Evolutionary conservation across 768 basidiomycete species (phyloP), one percentile per base, ranked within the genome.

Genomic region (Clavulina sp.): DNA sequence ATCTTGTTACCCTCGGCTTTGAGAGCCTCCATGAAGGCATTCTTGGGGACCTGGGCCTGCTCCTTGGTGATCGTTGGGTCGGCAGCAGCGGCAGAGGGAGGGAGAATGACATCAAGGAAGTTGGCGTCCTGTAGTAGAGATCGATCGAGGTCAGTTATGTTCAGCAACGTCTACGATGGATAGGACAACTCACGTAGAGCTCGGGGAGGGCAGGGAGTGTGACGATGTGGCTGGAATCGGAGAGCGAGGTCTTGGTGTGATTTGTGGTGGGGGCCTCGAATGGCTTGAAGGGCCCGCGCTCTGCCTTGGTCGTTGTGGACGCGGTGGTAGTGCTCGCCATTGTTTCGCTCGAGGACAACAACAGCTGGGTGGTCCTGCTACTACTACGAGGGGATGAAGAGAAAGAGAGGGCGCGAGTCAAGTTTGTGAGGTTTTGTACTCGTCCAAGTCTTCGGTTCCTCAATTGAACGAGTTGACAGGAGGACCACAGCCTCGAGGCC

Each of bases 51-150:
- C 18, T 51, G 41, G 31, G 49, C 24, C 41, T 49, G 41, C 24
- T 33, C 48, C 49, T 23, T n/a, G 16, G 44, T 19, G n/a, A 34
- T 21, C 19, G 41, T 23, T n/a, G n/a, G n/a, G 38, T 24, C 33
- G 3, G 49, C 31, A 33, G 21, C 9, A 6, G 49, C 21, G 29
- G 44, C 23, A 13, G 36, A 21, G 28, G 49, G 23, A 13, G 78
- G 77, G n/a, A 80, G 55, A 21, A 81, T 70, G 38, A 68, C 58
- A 60, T 80, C 70, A 49, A 80, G 70, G 56, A 74, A 80, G 57
- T 72, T 68, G 30, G 71, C 63, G 50, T 76, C 62, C 43, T 46
- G 43, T 46, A 9, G 43, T 28, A 1, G 24, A 28, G 13, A 38
- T 38, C 19, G 19, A 9, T 38, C 34, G 9, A 38, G 34, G 19